Percentiles rank a stretch among this genome's conserved stretches.
These are phyloP conservation scores for Hippophae tibetana DNA, from an alignment of 306 rosid genomes.

Conservation along the genomic window DNA sequence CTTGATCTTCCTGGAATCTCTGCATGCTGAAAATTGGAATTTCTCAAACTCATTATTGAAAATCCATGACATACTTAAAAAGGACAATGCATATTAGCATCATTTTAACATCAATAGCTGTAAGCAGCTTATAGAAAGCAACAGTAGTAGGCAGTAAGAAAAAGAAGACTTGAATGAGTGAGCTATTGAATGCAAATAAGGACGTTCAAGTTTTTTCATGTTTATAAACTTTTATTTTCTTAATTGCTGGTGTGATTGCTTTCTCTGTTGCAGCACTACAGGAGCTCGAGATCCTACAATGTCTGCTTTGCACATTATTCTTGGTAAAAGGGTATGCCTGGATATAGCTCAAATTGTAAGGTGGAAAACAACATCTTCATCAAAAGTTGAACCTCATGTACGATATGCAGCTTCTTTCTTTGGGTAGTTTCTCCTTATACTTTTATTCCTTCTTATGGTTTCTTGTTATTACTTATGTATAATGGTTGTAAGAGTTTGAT, in stretches of 20 bases:
- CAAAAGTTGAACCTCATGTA: slow-evolving; percentile 66
- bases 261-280: slow-evolving; percentile 57
- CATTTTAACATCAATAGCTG: too few species aligned
- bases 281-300: slow-evolving; percentile 85
- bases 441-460: slow-evolving; percentile 1
- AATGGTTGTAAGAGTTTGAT: too few species aligned
- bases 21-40: too few species aligned
- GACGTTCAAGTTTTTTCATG: background rate
- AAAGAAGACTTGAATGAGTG: background rate
- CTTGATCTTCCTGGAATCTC: too few species aligned
- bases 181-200: background rate
- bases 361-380: slow-evolving; percentile 66
- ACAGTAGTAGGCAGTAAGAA: too few species aligned
- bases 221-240: background rate
- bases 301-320: slow-evolving; percentile 80
- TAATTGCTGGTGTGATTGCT: slow-evolving; percentile 1
- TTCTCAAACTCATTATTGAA: too few species aligned
- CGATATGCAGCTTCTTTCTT: slow-evolving; percentile 96
- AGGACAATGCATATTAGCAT: too few species aligned
- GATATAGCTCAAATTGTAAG: slow-evolving; percentile 94
- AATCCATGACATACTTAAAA: too few species aligned
- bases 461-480: background rate
- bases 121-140: too few species aligned
- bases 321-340: slow-evolving; percentile 73
- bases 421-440: slow-evolving; percentile 45